Evolutionary conservation across 1,139 yeast species (phyloP).

Genomic region (Diutina scorzettiae): DNA sequence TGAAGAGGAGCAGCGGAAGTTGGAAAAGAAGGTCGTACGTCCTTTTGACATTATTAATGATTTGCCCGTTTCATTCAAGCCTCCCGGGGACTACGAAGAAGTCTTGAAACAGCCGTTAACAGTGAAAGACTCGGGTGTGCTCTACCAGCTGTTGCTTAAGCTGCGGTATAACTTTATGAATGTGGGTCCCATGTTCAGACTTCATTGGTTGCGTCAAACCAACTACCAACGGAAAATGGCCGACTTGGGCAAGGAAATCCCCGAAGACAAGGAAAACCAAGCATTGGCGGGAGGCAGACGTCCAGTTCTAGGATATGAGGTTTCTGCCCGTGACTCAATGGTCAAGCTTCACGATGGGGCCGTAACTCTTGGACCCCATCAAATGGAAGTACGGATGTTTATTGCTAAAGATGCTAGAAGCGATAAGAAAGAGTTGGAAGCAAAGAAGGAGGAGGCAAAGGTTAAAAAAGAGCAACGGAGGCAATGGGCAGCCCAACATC

Average conservation of each 20-base stretch:
- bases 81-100: constrained; percentile 36
- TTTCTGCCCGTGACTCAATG: constrained; percentile 75
- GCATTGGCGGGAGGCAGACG: constrained; percentile 19
- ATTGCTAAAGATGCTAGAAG: constrained; percentile 65
- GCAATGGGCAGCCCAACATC: constrained; percentile 12
- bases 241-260: constrained; percentile 19
- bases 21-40: constrained; percentile 33
- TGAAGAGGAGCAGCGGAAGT: constrained; percentile 33
- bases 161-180: constrained; percentile 65
- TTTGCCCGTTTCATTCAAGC: constrained; percentile 55
- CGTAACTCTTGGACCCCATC: constrained; percentile 72
- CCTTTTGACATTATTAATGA: constrained; percentile 61
- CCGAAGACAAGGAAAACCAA: constrained; percentile 11
- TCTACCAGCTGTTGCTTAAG: constrained; percentile 59
- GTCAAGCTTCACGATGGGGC: constrained; percentile 73
- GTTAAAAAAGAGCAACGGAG: constrained; percentile 19
- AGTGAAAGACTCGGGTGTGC: constrained; percentile 59
- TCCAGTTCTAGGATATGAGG: constrained; percentile 34
- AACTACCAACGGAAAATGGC: constrained; percentile 32
- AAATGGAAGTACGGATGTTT: constrained; percentile 63
- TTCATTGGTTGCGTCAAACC: constrained; percentile 66
- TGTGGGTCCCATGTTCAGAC: constrained; percentile 60
- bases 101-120: constrained; percentile 56
- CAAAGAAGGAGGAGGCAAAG: constrained; percentile 15
- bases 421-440: constrained; percentile 14